Base-by-base conservation (phyloP, 768 basidiomycete genomes). In the Daedaleopsis sinensis region DNA sequence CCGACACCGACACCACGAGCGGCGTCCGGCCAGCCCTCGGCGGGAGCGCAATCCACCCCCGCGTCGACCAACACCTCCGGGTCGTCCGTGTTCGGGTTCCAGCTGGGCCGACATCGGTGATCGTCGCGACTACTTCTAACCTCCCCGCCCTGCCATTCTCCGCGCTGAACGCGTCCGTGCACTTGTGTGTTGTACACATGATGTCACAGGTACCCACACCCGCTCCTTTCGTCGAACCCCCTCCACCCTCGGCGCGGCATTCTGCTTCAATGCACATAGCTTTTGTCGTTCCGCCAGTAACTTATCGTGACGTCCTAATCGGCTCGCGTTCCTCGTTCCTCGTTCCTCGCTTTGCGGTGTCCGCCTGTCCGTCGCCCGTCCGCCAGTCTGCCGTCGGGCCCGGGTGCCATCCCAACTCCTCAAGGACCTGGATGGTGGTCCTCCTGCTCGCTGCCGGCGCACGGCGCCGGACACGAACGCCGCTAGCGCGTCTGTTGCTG, bases 301-400 rank as follows among this genome's bases (percentile, higher is more conserved):
- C 54, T 64, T 64, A 64, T 64, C 58, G 62, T 59, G 58, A 56
- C 62, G 62, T 54, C 58, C 49, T 59, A 55, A 59, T 56, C 52
- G 61, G 55, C 58, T 57, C 51, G 65, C 58, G 58, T 59, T 62
- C 46, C 59, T 19, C 44, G 42, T 43, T 56, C 47, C 36, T 58
- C 57, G 12, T n/a, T 32, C 24, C 23, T n/a, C n/a, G 57, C 57
- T 51, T 23, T 58, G 48, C 23, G 16, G 16, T n/a, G 32, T 32
- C 49, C 38, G 11, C 37, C 15, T 19, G 15, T 38, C 18, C 39
- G 39, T 42, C 27, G 27, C 27, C 27, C 27, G 27, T 7, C 27
- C 27, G 27, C 27, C 27, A 3, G 7, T 7, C 27, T 7, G 27
- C 27, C n/a, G n/a, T n/a, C n/a, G n/a, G n/a, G n/a, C n/a, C n/a